These are phyloP conservation scores for Calonectria multiphialidica DNA, from an alignment of 2,329 filamentous ascomycete species.

Conservation along the genomic window DNA sequence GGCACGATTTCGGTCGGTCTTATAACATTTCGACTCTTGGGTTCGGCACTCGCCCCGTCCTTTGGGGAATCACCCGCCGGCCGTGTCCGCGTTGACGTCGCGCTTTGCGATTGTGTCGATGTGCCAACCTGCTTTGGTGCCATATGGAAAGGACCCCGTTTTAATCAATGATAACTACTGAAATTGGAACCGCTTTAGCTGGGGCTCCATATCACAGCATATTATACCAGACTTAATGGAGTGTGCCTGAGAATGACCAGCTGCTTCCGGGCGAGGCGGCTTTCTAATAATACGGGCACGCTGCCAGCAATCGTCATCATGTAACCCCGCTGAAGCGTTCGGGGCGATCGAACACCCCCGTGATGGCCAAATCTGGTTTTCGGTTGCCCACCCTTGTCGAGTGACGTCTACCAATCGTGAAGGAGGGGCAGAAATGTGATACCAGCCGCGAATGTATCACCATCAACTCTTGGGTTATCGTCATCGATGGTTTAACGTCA, in stretches of 20 bases:
- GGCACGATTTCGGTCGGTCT: conserved; percentile 18
- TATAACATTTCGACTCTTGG: background rate
- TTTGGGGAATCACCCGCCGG: background rate
- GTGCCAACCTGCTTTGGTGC: background rate
- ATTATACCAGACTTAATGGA: background rate
- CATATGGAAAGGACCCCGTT: background rate
- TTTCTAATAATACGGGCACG: conserved; percentile 11
- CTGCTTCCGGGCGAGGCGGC: background rate
- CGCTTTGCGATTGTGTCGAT: background rate
- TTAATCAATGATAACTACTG: background rate
- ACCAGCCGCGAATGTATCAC: background rate
- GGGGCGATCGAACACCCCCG: conserved; percentile 33
- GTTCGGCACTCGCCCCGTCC: background rate
- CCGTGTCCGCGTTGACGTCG: background rate
- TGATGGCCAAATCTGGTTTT: conserved; percentile 40
- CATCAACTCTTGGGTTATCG: background rate
- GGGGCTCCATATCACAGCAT: too few relatives aligned
- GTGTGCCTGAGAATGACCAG: background rate
- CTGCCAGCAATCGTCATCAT: conserved; percentile 39
- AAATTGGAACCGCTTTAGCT: background rate
- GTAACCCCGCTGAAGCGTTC: conserved; percentile 36
- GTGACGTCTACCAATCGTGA: conserved; percentile 39
- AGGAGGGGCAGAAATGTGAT: background rate
- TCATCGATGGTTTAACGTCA: background rate
- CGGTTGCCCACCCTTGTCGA: conserved; percentile 30